Base-by-base conservation (phyloP, 2,329 filamentous ascomycete genomes). In the Trichophyton schoenleinii region DNA sequence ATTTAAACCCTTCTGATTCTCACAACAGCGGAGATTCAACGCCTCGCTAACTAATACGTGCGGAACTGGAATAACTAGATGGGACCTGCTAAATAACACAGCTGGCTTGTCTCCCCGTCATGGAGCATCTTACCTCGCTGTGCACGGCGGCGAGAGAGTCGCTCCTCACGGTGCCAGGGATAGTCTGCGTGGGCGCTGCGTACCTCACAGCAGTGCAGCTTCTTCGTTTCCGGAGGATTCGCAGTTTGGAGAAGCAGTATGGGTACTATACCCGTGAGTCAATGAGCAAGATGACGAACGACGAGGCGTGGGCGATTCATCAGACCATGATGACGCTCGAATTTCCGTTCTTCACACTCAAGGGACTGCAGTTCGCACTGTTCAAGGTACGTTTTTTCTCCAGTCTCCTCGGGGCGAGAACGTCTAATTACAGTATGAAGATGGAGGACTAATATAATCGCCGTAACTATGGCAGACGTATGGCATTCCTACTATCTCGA, bases 301-400 rank as follows among this genome's bases (percentile, higher is more conserved):
- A 78, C 28, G 76, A 84, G 53, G 81, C 81, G 1, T 80, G 73
- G 62, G 68, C 75, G 46, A 83, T 85, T 57, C 72, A 79, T 42
- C 72, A 70, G 58, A 71, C 72, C 20, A 60, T 83, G 1, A 69
- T 72, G 1, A 71, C 79, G 58, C 71, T 80, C 2, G 83, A 86
- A 65, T 86, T 86, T 64, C 83, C 83, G 0, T 78, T 75, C 57
- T 74, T 78, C 0, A 78, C 73, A 60, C 68, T 74, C 11, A 81
- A 79, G 58, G 75, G 80, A 1, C 70, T 84, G 3, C 78, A 83
- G 61, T 84, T 85, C 68, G 81, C 83, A 0, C 73, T 86, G 4
- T 83, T 85, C 68, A 80, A 79, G 71, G 80, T 80, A 62, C 41
- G 70, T 34, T 13, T 5, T 11, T 11, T 25, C n/a, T 22, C 0